Conservation (phyloP, 2,329 filamentous ascomycete genomes). For the Tolypocladium pustulatum region DNA sequence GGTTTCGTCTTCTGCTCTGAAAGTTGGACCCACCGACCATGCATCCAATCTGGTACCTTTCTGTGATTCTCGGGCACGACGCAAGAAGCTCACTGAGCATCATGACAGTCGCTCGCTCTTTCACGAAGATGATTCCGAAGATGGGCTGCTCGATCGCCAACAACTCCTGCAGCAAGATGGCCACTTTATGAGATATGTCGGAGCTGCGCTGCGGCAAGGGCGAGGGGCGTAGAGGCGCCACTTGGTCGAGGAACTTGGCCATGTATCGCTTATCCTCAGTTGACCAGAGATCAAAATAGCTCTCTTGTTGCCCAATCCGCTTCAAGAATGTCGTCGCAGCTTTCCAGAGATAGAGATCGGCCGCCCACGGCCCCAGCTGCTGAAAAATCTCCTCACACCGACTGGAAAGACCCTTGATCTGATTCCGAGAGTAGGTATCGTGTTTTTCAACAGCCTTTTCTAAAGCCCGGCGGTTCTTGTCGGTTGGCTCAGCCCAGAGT, state of each 20-base stretch:
- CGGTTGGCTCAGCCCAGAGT: slow-evolving; percentile 30
- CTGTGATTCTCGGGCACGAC: slow-evolving; percentile 34
- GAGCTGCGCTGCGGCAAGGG: slow-evolving; percentile 4
- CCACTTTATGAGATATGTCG: slow-evolving; percentile 47
- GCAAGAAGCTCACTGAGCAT: slow-evolving; percentile 49
- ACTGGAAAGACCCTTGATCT: slow-evolving; percentile 44
- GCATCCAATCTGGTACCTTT: slow-evolving; percentile 37
- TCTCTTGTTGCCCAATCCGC: slow-evolving; percentile 8
- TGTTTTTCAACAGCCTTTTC: slow-evolving; percentile 26
- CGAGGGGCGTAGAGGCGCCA: slow-evolving; percentile 12
- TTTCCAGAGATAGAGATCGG: slow-evolving; percentile 51
- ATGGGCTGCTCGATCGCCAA: slow-evolving; percentile 28
- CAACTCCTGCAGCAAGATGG: slow-evolving; percentile 41
- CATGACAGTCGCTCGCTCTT: slow-evolving; percentile 49
- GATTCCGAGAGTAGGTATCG: slow-evolving; percentile 41
- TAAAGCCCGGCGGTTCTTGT: slow-evolving; percentile 28
- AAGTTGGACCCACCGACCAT: slow-evolving; percentile 44
- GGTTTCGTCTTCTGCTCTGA: slow-evolving; percentile 22
- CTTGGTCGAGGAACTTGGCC: slow-evolving; percentile 28
- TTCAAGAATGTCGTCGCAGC: slow-evolving; percentile 28
- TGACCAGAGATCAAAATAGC: slow-evolving; percentile 29
- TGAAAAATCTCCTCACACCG: slow-evolving; percentile 38
- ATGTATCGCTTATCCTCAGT: slow-evolving; percentile 47
- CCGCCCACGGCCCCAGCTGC: slow-evolving; percentile 59
- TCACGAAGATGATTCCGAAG: slow-evolving; percentile 58